Percentiles rank a stretch among this genome's conserved stretches.
Conservation (phyloP, 2,329 filamentous ascomycete species). For the Cordyceps sp. region DNA sequence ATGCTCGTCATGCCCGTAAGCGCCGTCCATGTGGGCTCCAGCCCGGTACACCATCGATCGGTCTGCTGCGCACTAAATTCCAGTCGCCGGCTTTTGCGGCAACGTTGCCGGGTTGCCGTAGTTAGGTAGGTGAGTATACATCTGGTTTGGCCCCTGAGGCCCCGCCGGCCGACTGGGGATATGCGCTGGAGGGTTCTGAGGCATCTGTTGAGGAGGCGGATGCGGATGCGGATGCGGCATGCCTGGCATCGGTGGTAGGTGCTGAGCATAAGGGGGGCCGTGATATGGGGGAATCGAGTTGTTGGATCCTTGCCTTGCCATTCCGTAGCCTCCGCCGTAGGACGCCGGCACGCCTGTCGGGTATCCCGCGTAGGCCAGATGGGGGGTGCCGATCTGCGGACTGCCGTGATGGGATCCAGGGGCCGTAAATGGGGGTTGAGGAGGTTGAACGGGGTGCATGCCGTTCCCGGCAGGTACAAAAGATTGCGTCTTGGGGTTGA, state of each 20-base stretch:
- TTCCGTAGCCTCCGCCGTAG: constrained; percentile 32
- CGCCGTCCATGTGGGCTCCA: constrained; percentile 11
- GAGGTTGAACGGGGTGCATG: constrained; percentile 29
- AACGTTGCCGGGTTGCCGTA: constrained; percentile 44
- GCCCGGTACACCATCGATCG: constrained; percentile 8
- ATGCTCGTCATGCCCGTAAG: constrained; percentile 17
- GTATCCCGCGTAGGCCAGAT: constrained; percentile 31
- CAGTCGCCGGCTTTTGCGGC: constrained; percentile 40
- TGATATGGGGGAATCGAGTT: constrained; percentile 36
- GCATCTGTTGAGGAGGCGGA: constrained; percentile 24
- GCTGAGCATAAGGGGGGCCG: constrained; percentile 17
- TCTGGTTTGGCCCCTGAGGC: constrained; percentile 24
- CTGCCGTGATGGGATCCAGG: constrained; percentile 33
- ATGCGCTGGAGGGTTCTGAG: constrained; percentile 23
- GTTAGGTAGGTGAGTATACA: constrained; percentile 34
- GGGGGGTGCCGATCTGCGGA: constrained; percentile 34
- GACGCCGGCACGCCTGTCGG: constrained; percentile 28
- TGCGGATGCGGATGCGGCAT: constrained; percentile 19
- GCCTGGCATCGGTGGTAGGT: constrained; percentile 22
- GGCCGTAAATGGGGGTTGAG: constrained; percentile 29
- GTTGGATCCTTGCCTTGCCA: constrained; percentile 40
- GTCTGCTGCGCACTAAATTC: constrained; percentile 21
- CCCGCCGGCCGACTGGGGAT: constrained; percentile 29
- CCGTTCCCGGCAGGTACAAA: constrained; percentile 54
- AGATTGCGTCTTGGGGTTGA: constrained; percentile 87